Conservation (phyloP, 805 yeast species). For the Kregervanrija pseudodelftensis region DNA sequence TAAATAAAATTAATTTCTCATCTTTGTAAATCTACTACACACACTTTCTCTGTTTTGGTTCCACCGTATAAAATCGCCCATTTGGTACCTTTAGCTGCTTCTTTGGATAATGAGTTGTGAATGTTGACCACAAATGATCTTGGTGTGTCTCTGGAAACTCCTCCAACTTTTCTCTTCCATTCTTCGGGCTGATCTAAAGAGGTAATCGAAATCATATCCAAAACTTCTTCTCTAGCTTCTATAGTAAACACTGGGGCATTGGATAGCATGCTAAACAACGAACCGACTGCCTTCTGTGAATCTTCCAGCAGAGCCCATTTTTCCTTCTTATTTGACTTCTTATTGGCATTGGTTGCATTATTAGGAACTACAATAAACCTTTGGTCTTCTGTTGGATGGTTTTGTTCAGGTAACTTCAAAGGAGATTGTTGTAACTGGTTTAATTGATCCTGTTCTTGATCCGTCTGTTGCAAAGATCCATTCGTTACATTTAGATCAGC, state of each 20-base stretch:
- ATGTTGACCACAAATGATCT: slow-evolving; percentile 73
- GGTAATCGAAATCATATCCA: slow-evolving; percentile 75
- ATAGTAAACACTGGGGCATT: slow-evolving; percentile 69
- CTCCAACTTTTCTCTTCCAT: slow-evolving; percentile 78
- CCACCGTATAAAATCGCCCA: slow-evolving; percentile 78
- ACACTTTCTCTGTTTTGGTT: slow-evolving; percentile 66
- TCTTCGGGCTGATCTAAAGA: slow-evolving; percentile 74
- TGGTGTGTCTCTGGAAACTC: slow-evolving; percentile 71
- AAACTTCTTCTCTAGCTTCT: slow-evolving; percentile 76
- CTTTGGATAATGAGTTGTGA: slow-evolving; percentile 65
- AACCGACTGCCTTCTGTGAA: slow-evolving; percentile 53
- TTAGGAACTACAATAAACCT: slow-evolving; percentile 64
- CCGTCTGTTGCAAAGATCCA: not conserved
- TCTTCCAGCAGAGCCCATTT: slow-evolving; percentile 72
- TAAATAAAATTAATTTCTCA: slow-evolving; percentile 17
- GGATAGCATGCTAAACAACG: slow-evolving; percentile 46
- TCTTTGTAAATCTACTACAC: slow-evolving; percentile 60
- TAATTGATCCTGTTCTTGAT: too few relatives aligned
- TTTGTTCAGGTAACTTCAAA: not conserved
- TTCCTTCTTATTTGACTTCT: slow-evolving; percentile 68
- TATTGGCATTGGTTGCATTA: slow-evolving; percentile 72
- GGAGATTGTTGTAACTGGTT: too few relatives aligned
- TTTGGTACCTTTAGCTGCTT: slow-evolving; percentile 59
- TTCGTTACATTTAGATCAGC: slow-evolving; percentile 12
- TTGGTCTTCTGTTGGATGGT: slow-evolving; percentile 26